Percentiles rank a stretch among this genome's conserved stretches.
phyloP scores from a whole-genome alignment of 768 basidiomycete genomes.

The Boletus barrowsii region DNA sequence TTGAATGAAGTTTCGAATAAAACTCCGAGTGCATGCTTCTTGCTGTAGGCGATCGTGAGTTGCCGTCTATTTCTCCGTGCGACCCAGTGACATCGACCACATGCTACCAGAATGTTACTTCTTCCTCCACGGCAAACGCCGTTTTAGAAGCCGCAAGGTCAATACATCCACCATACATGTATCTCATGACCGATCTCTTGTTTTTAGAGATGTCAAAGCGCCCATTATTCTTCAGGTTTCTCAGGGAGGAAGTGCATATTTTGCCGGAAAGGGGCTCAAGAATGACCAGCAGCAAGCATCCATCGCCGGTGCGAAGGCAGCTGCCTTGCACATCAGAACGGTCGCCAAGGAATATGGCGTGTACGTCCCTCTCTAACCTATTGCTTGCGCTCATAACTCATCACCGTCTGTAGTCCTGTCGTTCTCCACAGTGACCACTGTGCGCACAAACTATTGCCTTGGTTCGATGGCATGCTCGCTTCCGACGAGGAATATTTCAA shows the following conservation, averaged over 20 bases:
- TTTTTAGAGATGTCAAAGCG: slow-evolving; percentile 81
- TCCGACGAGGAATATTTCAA: slow-evolving; percentile 94
- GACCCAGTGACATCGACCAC: background rate
- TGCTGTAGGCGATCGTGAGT: slow-evolving; percentile 71
- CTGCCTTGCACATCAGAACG: slow-evolving; percentile 86
- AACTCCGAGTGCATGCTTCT: background rate
- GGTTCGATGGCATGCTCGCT: slow-evolving; percentile 99
- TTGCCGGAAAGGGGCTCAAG: slow-evolving; percentile 91
- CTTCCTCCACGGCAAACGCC: slow-evolving; percentile 92
- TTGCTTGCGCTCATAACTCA: background rate
- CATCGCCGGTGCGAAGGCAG: slow-evolving; percentile 86
- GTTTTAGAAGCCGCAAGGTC: slow-evolving; percentile 94
- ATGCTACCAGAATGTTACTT: slow-evolving; percentile 80
- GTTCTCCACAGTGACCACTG: slow-evolving; percentile 98
- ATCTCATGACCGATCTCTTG: slow-evolving; percentile 10
- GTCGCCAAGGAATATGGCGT: slow-evolving; percentile 91
- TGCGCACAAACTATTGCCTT: slow-evolving; percentile 94
- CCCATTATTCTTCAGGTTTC: slow-evolving; percentile 98
- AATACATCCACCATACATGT: slow-evolving; percentile 1
- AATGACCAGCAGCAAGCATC: slow-evolving; percentile 97
- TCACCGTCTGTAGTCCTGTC: slow-evolving; percentile 66
- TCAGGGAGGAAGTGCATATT: slow-evolving; percentile 95
- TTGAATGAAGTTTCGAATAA: background rate
- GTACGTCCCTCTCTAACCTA: slow-evolving; percentile 46
- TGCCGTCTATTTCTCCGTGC: background rate